Percentiles rank a stretch among this genome's conserved stretches.
These are phyloP conservation scores for Rubus parviflorus DNA, from an alignment of 306 rosid genomes.

Conservation along the genomic window DNA sequence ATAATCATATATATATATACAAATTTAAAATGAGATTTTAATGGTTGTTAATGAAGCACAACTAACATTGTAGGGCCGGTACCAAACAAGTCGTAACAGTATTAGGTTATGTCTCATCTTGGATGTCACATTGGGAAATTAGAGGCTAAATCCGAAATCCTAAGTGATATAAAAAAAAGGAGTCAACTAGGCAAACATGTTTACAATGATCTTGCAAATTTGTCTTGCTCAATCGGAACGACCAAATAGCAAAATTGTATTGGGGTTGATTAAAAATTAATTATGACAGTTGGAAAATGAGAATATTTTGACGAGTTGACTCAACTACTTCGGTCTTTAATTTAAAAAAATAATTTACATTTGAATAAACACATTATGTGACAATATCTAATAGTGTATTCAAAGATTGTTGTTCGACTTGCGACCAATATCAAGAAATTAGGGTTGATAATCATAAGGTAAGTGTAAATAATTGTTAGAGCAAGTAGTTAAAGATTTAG, in stretches of 20 bases:
- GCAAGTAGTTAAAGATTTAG: too few species aligned
- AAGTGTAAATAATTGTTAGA: too few species aligned
- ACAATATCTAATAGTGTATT: background rate
- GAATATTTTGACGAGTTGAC: slow-evolving; percentile 24
- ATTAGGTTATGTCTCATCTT: slow-evolving; percentile 45
- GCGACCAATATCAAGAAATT: too few species aligned
- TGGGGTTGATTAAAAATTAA: slow-evolving; percentile 36
- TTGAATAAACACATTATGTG: background rate
- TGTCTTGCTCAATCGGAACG: slow-evolving; percentile 48
- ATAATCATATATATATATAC: slow-evolving; percentile 18
- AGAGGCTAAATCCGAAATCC: slow-evolving; percentile 12
- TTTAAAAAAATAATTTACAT: background rate
- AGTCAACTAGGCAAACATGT: slow-evolving; percentile 52
- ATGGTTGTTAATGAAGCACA: slow-evolving; percentile 49
- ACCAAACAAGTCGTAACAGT: slow-evolving; percentile 51
- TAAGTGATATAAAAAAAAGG: slow-evolving; percentile 9
- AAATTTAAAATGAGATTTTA: background rate
- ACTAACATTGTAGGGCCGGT: slow-evolving; percentile 60
- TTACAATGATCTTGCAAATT: slow-evolving; percentile 40
- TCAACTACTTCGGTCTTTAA: background rate
- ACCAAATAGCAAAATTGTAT: slow-evolving; percentile 32
- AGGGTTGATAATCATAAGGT: too few species aligned
- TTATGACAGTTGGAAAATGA: slow-evolving; percentile 41
- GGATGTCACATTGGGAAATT: slow-evolving; percentile 46
- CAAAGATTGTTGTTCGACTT: background rate